Evolutionary conservation across 1,284 basidiomycete species (phyloP), one percentile per base, ranked within the genome.

Genomic region (Cryptococcus hybrid): DNA sequence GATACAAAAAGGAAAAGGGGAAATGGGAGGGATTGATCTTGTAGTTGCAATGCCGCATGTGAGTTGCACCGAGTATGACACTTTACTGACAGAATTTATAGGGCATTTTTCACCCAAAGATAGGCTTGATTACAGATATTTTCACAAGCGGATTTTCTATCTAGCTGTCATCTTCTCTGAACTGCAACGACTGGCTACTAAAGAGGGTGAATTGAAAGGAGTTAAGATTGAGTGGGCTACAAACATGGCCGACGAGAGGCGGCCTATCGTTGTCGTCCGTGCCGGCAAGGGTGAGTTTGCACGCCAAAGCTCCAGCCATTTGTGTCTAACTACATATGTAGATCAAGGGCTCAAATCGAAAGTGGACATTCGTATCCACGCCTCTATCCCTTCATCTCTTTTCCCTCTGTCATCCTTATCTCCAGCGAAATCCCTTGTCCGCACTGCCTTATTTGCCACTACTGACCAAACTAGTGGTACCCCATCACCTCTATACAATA

Each of bases 141-240:
- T 95, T 72, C 88, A 95, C 75, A 99, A 99, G 76, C 83, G 90
- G 46, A 88, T 90, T 0, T 94, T 89, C 73, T 99, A 93, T 78
- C 83, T 98, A 11, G 88, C 92, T 7, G 84, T 84, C 3, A 80
- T 99, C 52, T 90, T 89, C 3, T 82, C 84, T 7, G 84, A 85
- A 1, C 75, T 97, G 42, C 61, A 56, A 47, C 68, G 60, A 57
- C 78, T 77, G 47, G 73, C 78, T 24, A 74, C 80, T 40, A 81
- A 77, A 40, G 82, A 88, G 9, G 84, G 87, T 5, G 76, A 77
- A 12, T 90, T 89, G 66, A 81, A 84, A 18, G 87, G 86, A 1
- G 76, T 82, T 0, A 78, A 82, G 6, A 83, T 84, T 12, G 86
- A 90, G 2, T 76, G 74, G 74, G 83, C 86, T 89, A 3, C 79